A percentile compares a stretch with the other conserved stretches of the same genome.
Conservation (phyloP, 2,329 filamentous ascomycete species). For the Epichloe uncinata region DNA sequence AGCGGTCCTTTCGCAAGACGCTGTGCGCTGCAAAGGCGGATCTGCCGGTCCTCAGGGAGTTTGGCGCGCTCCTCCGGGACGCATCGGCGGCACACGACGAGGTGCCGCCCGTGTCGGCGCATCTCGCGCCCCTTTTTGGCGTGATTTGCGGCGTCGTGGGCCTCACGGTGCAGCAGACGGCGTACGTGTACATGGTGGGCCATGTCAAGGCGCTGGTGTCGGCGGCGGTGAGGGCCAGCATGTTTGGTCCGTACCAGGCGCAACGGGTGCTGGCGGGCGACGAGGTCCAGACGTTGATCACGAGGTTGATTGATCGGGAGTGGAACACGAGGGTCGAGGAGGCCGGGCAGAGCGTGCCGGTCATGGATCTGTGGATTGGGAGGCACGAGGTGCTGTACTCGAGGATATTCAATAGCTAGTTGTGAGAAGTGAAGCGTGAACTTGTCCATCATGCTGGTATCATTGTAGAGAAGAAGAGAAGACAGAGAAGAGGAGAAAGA, state of each 20-base stretch:
- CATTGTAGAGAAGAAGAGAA: slow-evolving; percentile 12
- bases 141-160: slow-evolving; percentile 49
- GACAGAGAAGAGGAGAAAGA: too few relatives aligned
- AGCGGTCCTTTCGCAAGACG: slow-evolving; percentile 46
- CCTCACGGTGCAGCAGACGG: slow-evolving; percentile 47
- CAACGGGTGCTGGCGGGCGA: slow-evolving; percentile 56
- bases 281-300: slow-evolving; percentile 44
- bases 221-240: slow-evolving; percentile 62
- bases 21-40: slow-evolving; percentile 14
- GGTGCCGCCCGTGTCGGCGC: slow-evolving; percentile 39
- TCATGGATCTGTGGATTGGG: slow-evolving; percentile 73
- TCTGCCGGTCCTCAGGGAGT: slow-evolving; percentile 21
- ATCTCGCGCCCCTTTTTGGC: slow-evolving; percentile 58
- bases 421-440: neutral
- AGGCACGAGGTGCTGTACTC: slow-evolving; percentile 75
- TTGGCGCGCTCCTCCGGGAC: slow-evolving; percentile 21
- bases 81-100: slow-evolving; percentile 17
- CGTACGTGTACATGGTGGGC: slow-evolving; percentile 62
- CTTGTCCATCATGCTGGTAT: slow-evolving; percentile 13
- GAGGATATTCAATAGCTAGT: slow-evolving; percentile 71
- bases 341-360: slow-evolving; percentile 62
- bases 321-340: slow-evolving; percentile 47
- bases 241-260: slow-evolving; percentile 70
- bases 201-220: slow-evolving; percentile 66
- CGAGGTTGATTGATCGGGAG: slow-evolving; percentile 43